Percentiles rank a stretch among this genome's conserved stretches.
Conservation (phyloP, 1,284 basidiomycete genomes). For the Ceratobasidium sp. region DNA sequence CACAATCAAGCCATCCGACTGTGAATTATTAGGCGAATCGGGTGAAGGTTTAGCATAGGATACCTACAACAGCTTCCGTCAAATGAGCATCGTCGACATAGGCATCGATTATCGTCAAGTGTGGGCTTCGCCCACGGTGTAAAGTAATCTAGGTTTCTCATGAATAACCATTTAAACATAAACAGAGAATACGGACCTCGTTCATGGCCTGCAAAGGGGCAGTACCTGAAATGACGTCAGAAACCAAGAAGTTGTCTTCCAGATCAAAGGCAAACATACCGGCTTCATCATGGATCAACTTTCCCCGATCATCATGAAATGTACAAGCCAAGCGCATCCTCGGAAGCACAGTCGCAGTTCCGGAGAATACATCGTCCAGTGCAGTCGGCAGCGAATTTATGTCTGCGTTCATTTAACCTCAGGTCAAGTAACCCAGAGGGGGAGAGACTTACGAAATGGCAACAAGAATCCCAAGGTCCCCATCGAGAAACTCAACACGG, state of each 20-base stretch:
- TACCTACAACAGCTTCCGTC: conserved; percentile 91
- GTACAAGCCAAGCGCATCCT: conserved; percentile 87
- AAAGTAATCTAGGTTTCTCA: conserved; percentile 61
- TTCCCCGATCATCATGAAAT: conserved; percentile 72
- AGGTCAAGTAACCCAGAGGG: not conserved
- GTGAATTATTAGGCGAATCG: conserved; percentile 29
- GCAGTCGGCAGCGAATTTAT: conserved; percentile 84
- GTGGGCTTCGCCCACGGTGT: conserved; percentile 90
- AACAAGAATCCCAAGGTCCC: conserved; percentile 94
- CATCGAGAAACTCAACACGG: conserved; percentile 96
- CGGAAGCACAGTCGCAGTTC: conserved; percentile 82
- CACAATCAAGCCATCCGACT: conserved; percentile 95
- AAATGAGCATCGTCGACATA: conserved; percentile 96
- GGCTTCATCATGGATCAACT: conserved; percentile 48
- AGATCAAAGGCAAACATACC: not conserved
- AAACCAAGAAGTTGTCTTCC: not conserved
- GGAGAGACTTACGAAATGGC: conserved; percentile 81
- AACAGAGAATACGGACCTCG: conserved; percentile 65
- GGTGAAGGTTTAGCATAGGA: not conserved
- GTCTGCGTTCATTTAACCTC: conserved; percentile 60
- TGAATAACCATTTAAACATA: not conserved
- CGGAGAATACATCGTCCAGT: conserved; percentile 77
- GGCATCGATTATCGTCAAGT: conserved; percentile 93
- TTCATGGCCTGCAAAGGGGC: conserved; percentile 96
- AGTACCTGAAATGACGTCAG: conserved; percentile 50